Evolutionary conservation across 1,284 basidiomycete genomes (phyloP), one percentile per base, ranked within the genome.

Genomic region (Fomitopsis palustris): DNA sequence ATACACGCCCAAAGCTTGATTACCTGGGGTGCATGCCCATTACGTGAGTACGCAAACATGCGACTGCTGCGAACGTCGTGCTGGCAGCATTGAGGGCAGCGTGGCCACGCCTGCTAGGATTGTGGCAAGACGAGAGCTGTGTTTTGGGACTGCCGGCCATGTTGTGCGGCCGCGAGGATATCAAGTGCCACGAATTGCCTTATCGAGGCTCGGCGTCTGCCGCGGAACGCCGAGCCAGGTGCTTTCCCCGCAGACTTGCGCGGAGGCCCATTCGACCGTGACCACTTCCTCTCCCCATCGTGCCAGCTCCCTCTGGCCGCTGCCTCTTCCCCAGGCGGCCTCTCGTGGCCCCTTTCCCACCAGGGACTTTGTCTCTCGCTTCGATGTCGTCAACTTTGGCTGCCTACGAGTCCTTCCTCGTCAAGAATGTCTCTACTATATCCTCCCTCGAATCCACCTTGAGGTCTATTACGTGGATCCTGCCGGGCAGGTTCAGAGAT

Each of bases 401-500:
- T 61, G 83, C 80, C 65, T 96, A 95, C 75, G 92, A 95, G 72
- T 77, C 82, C 38, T 92, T 95, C 68, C 81, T 96, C 59, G 77
- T 95, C 65, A 83, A 87, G 61, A 95, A 96, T 75, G 86, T 91
- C 35, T 86, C 88, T 9, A 87, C 92, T 16, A 92, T 98, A 60
- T 90, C 90, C 19, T 87, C 91, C 14, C 80, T 97, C 64, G 95
- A 98, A 75, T 93, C 91, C 37, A 88, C 91, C 12, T 77, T 98
- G 63, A 82, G 94, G 60, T 95, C 93, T 61, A 78, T 97, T 65
- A 96, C 94, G 39, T 98, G 95, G 92, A 89, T 98, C 66, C 81
- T 98, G 25, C 95, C 96, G 21, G 96, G 95, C 63, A 84, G 95
- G 62, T 98, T 98, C 83, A 94, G 95, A 73, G 96, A 98, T 81